Evolutionary conservation across 805 yeast species (phyloP).

Genomic region (Pichia occidentalis): DNA sequence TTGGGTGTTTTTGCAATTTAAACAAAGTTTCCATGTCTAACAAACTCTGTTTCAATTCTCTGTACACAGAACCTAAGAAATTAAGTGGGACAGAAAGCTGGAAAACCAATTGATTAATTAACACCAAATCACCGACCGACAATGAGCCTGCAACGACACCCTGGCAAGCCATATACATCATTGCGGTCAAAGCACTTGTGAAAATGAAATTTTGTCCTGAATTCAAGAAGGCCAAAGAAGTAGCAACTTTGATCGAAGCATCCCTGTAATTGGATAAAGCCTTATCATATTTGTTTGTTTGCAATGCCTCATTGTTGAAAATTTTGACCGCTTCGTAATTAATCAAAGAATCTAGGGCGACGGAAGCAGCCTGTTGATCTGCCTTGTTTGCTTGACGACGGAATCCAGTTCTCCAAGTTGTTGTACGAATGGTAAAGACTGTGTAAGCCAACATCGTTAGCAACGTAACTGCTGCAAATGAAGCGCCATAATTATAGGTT

Average conservation of each 20-base stretch:
- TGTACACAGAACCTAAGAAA: conserved; percentile 89
- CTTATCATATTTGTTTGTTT: conserved; percentile 69
- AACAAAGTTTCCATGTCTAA: conserved; percentile 95
- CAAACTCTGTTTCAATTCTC: conserved; percentile 88
- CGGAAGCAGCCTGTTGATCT: conserved; percentile 91
- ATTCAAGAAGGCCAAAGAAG: conserved; percentile 71
- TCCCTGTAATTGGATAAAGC: conserved; percentile 70
- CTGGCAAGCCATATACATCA: conserved; percentile 97
- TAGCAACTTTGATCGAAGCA: conserved; percentile 74
- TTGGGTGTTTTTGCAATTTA: conserved; percentile 69
- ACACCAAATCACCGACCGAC: conserved; percentile 90
- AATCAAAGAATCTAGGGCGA: conserved; percentile 87
- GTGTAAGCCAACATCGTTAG: conserved; percentile 87
- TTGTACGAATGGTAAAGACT: conserved; percentile 79
- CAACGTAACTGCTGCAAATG: conserved; percentile 85
- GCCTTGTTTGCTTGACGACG: conserved; percentile 87
- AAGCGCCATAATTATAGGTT: conserved; percentile 84
- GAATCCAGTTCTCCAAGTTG: conserved; percentile 94
- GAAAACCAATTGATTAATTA: conserved; percentile 92
- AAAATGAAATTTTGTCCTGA: conserved; percentile 76
- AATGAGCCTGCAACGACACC: conserved; percentile 81
- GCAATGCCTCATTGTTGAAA: conserved; percentile 83
- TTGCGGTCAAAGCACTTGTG: conserved; percentile 84
- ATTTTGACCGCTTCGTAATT: conserved; percentile 93
- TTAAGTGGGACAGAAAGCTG: conserved; percentile 93